Conservation (phyloP, 352 stramenopile genomes). For the Pythium sukuiense region DNA sequence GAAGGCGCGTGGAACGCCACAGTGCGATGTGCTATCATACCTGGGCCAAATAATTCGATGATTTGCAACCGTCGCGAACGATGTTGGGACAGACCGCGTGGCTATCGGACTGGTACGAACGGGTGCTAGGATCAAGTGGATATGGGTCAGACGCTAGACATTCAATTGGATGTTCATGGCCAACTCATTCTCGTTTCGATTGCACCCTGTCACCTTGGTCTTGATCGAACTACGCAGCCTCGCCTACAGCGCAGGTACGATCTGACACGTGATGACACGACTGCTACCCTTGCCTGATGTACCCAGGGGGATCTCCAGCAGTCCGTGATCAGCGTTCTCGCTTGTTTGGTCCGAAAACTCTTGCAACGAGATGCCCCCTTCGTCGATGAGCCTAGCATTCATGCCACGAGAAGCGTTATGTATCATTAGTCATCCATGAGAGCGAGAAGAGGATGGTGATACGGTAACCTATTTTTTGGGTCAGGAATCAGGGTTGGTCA, state of each 20-base stretch:
- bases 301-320: background rate
- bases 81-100: background rate
- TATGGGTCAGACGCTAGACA: background rate
- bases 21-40: background rate
- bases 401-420: background rate
- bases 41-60: constrained; percentile 1
- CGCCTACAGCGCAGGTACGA: background rate
- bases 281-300: too few relatives aligned
- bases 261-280: background rate
- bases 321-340: background rate
- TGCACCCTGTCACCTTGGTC: background rate
- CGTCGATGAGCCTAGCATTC: background rate
- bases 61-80: background rate
- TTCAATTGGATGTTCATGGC: background rate
- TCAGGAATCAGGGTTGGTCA: too few relatives aligned
- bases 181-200: background rate
- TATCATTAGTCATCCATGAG: too few relatives aligned
- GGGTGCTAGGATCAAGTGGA: background rate
- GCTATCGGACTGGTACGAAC: too few relatives aligned
- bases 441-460: too few relatives aligned
- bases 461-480: too few relatives aligned
- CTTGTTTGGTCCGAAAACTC: background rate
- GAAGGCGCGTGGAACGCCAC: background rate
- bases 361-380: background rate
- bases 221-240: background rate